A percentile compares a stretch with the other conserved stretches of the same genome.
These are phyloP conservation scores for Sideroxylon spinosum DNA, from an alignment of 179 eudicot genomes.

Conservation along the genomic window DNA sequence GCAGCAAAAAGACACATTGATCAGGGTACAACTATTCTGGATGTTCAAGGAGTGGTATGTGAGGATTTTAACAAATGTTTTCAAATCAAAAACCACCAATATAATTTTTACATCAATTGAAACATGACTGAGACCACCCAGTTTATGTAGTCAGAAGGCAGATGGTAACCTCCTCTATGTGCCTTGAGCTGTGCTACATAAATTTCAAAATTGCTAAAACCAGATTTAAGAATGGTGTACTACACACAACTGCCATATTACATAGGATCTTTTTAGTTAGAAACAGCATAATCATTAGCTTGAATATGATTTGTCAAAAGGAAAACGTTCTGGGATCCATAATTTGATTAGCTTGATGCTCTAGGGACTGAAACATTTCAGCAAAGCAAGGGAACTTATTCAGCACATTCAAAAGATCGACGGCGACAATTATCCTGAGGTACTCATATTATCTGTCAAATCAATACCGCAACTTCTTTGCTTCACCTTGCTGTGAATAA, in stretches of 20 bases:
- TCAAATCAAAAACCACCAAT: no score
- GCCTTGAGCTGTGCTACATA: neutral
- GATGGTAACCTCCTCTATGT: neutral
- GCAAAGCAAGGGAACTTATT: constrained; percentile 85
- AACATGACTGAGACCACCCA: neutral
- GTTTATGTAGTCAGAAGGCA: neutral
- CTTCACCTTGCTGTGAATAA: neutral
- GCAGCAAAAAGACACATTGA: constrained; percentile 81
- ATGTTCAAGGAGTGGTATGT: constrained; percentile 96
- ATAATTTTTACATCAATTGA: neutral
- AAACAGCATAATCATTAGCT: neutral
- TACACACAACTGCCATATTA: neutral
- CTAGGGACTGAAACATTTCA: constrained; percentile 83
- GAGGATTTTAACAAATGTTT: neutral
- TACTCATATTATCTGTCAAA: constrained; percentile 14
- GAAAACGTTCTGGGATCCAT: neutral
- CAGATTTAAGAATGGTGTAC: neutral
- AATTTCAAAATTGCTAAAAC: neutral
- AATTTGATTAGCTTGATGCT: constrained; percentile 16
- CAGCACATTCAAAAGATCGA: constrained; percentile 78
- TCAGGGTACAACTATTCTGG: constrained; percentile 92
- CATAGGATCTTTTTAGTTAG: neutral
- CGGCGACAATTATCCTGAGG: constrained; percentile 93
- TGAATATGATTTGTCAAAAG: neutral
- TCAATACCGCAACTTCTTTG: neutral